Evolutionary conservation across 177 flowering plant genomes (phyloP).

Genomic region (Vitis hybrid): DNA sequence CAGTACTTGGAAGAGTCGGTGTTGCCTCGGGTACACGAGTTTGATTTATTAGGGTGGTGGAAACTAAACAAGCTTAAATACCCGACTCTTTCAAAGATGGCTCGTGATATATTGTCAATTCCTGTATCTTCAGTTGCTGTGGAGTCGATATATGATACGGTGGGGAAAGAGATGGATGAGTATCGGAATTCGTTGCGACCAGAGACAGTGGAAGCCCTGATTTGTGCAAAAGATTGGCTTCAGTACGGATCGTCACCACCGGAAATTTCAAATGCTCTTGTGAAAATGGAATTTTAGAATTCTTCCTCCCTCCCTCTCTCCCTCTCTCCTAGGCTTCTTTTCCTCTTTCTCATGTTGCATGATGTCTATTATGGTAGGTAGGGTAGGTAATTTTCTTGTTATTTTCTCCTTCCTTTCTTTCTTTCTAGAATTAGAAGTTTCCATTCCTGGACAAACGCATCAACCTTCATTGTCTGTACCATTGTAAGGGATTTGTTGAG

Average conservation of each 20-base stretch:
- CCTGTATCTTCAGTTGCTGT: conserved; percentile 53
- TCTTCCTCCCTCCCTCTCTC: too few relatives aligned
- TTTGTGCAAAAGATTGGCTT: conserved; percentile 89
- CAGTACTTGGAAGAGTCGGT: conserved; percentile 77
- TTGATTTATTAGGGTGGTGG: conserved; percentile 90
- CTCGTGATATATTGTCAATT: conserved; percentile 72
- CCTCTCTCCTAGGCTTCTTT: conserved; percentile 1
- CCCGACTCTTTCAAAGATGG: conserved; percentile 85
- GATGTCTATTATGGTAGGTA: conserved; percentile 15
- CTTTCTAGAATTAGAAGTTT: background rate
- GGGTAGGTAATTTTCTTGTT: background rate
- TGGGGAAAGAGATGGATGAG: conserved; percentile 52
- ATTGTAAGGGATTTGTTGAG: conserved; percentile 1
- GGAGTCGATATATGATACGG: conserved; percentile 54
- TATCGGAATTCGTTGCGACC: conserved; percentile 70
- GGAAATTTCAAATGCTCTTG: conserved; percentile 34
- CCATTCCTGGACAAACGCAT: background rate
- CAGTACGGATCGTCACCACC: conserved; percentile 26
- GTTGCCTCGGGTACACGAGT: conserved; percentile 60
- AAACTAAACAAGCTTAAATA: conserved; percentile 66
- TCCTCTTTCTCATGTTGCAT: background rate
- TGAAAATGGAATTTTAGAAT: conserved; percentile 44
- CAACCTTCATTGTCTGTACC: conserved; percentile 8
- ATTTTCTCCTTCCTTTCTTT: background rate
- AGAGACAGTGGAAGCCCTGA: conserved; percentile 72